These are phyloP conservation scores for Penicillium sp. DNA, from an alignment of 2,329 filamentous ascomycete species.

Conservation along the genomic window DNA sequence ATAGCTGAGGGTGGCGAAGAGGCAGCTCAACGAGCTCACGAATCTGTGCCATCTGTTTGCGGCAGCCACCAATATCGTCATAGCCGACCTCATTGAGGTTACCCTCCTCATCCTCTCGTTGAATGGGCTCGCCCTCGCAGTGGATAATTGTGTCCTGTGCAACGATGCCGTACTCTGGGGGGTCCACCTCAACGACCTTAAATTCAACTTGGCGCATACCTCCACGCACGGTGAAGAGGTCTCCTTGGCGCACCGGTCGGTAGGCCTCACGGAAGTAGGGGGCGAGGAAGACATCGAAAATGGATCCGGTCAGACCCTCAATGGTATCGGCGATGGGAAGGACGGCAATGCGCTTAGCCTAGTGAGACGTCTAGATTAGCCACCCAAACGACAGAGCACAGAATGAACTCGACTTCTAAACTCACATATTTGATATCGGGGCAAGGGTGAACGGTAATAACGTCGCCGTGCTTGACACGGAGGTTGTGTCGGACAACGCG, in stretches of 20 bases:
- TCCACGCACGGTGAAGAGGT: conserved; percentile 94
- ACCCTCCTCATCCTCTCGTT: conserved; percentile 98
- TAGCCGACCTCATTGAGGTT: conserved; percentile 99
- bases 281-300: conserved; percentile 98
- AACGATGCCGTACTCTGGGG: conserved; percentile 97
- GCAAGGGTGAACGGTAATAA: conserved; percentile 95
- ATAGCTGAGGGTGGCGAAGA: conserved; percentile 93
- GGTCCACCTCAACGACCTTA: conserved; percentile 98
- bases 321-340: conserved; percentile 97
- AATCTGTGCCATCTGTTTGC: conserved; percentile 99
- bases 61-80: conserved; percentile 98
- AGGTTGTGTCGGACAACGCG: conserved; percentile 98
- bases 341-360: conserved; percentile 99
- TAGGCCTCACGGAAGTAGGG: conserved; percentile 99
- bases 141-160: conserved; percentile 99
- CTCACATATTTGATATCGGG: conserved; percentile 99
- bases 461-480: conserved; percentile 96
- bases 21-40: conserved; percentile 97
- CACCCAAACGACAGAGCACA: neutral
- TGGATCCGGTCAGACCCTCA: conserved; percentile 93
- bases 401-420: conserved; percentile 24
- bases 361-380: conserved; percentile 22
- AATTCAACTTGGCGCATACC: conserved; percentile 99
- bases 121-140: conserved; percentile 94
- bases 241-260: conserved; percentile 93